Conservation (phyloP, 352 stramenopile species). For the Phytophthora sansomeana region DNA sequence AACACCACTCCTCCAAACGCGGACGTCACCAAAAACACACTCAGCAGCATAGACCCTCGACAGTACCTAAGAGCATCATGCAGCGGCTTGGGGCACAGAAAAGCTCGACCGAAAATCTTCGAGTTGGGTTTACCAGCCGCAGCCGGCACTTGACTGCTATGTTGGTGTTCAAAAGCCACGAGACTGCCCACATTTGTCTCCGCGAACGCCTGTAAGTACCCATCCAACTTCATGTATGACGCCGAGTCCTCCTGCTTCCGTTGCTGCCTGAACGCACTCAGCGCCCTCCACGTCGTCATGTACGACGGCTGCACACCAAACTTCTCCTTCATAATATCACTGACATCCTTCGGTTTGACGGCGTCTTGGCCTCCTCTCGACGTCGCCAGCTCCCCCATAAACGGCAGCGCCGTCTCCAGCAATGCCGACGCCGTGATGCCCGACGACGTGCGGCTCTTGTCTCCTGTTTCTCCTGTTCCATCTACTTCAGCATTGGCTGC, state of each 20-base stretch:
- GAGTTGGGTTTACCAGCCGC: constrained; percentile 27
- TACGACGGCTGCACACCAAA: constrained; percentile 82
- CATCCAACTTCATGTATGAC: constrained; percentile 75
- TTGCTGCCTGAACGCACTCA: constrained; percentile 76
- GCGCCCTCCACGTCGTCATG: constrained; percentile 81
- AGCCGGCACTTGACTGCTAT: constrained; percentile 7
- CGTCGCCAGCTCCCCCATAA: constrained; percentile 53
- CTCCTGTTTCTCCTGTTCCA: constrained; percentile 4
- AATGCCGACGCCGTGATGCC: constrained; percentile 70
- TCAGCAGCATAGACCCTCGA: constrained; percentile 67
- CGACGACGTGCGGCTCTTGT: constrained; percentile 25
- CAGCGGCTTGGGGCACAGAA: constrained; percentile 73
- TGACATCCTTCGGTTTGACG: constrained; percentile 81
- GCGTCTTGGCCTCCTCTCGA: constrained; percentile 47
- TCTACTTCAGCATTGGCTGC: constrained; percentile 31
- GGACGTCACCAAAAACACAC: constrained; percentile 74
- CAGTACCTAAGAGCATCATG: constrained; percentile 66
- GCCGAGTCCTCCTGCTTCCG: constrained; percentile 68
- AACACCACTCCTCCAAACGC: constrained; percentile 75
- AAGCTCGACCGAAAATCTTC: constrained; percentile 65
- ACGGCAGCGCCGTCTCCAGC: constrained; percentile 79
- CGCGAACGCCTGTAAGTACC: constrained; percentile 72
- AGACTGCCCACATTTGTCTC: constrained; percentile 63
- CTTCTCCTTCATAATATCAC: constrained; percentile 85
- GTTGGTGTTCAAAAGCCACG: constrained; percentile 69